A percentile compares a stretch with the other conserved stretches of the same genome.
Evolutionary conservation across 2,329 filamentous ascomycete genomes (phyloP).

Genomic region (Exserohilum turcica): DNA sequence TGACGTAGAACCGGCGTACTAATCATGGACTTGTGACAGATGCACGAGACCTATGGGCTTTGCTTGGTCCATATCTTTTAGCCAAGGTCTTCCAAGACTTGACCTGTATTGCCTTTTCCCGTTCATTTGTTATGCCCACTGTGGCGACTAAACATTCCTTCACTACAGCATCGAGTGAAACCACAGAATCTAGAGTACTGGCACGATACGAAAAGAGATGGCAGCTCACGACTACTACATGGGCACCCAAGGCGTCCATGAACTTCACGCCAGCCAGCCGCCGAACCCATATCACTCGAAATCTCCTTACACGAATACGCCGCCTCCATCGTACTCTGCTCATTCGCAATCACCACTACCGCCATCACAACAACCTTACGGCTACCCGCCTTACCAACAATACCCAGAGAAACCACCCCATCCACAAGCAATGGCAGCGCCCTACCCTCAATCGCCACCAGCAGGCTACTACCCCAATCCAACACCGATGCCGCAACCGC

Average conservation of each 20-base stretch:
- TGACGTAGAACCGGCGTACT: conserved; percentile 33
- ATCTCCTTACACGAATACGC: conserved; percentile 18
- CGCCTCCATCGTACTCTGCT: conserved; percentile 10
- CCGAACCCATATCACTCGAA: conserved; percentile 20
- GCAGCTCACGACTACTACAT: conserved; percentile 44
- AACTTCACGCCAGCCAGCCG: conserved; percentile 25
- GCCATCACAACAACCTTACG: conserved; percentile 27
- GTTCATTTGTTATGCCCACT: no score
- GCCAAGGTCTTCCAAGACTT: conserved; percentile 15
- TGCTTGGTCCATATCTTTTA: conserved; percentile 19
- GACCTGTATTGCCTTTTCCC: conserved; percentile 3
- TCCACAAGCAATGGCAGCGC: conserved; percentile 12
- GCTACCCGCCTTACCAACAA: conserved; percentile 24
- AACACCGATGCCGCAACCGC: conserved; percentile 9
- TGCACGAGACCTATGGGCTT: conserved; percentile 27
- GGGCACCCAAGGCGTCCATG: conserved; percentile 29
- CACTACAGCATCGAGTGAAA: background rate
- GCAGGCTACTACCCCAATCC: conserved; percentile 18
- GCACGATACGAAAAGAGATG: conserved; percentile 22
- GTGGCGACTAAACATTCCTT: no score
- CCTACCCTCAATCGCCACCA: conserved; percentile 29
- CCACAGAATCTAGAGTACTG: background rate
- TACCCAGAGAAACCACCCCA: conserved; percentile 12
- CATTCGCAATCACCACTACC: conserved; percentile 32
- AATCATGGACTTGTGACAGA: conserved; percentile 26